These are phyloP conservation scores for Verticillium alfalfae DNA, from an alignment of 2,329 filamentous ascomycete genomes.

Conservation along the genomic window DNA sequence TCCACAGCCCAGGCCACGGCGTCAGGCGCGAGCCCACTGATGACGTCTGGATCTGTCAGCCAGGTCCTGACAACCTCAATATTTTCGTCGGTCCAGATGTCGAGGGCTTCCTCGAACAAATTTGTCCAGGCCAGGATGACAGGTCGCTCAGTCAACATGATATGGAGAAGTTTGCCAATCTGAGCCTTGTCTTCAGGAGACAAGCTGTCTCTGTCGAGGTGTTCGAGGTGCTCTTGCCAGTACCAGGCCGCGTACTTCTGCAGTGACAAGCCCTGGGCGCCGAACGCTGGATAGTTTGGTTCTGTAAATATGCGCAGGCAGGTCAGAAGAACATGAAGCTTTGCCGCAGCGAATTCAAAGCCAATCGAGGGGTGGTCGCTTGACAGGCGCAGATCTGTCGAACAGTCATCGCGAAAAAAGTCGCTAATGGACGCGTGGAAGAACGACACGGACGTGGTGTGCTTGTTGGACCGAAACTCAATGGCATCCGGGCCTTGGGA, in stretches of 20 bases:
- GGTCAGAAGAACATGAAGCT: conserved; percentile 28
- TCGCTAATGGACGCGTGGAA: conserved; percentile 32
- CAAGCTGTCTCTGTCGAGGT: conserved; percentile 22
- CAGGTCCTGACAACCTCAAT: conserved; percentile 27
- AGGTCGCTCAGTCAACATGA: conserved; percentile 29
- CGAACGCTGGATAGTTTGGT: conserved; percentile 5
- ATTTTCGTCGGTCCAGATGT: conserved; percentile 32
- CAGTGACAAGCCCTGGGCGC: conserved; percentile 12
- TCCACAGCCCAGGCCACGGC: conserved; percentile 22
- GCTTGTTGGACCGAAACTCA: conserved; percentile 35
- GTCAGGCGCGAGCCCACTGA: conserved; percentile 20
- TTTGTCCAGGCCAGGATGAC: conserved; percentile 33
- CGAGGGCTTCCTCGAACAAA: conserved; percentile 34
- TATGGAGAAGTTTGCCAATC: conserved; percentile 25
- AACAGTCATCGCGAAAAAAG: conserved; percentile 28
- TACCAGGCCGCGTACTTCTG: conserved; percentile 36
- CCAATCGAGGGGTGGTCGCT: conserved; percentile 19
- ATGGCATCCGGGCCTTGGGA: conserved; percentile 22
- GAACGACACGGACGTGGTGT: conserved; percentile 30
- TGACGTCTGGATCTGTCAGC: conserved; percentile 26
- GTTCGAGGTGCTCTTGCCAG: conserved; percentile 35
- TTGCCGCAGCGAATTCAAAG: conserved; percentile 26
- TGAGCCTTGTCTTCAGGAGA: conserved; percentile 21
- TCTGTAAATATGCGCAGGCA: conserved; percentile 34
- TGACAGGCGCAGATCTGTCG: conserved; percentile 11